phyloP scores from a whole-genome alignment of 371 early-diverging fungal species.

The Mortierella sp. region DNA sequence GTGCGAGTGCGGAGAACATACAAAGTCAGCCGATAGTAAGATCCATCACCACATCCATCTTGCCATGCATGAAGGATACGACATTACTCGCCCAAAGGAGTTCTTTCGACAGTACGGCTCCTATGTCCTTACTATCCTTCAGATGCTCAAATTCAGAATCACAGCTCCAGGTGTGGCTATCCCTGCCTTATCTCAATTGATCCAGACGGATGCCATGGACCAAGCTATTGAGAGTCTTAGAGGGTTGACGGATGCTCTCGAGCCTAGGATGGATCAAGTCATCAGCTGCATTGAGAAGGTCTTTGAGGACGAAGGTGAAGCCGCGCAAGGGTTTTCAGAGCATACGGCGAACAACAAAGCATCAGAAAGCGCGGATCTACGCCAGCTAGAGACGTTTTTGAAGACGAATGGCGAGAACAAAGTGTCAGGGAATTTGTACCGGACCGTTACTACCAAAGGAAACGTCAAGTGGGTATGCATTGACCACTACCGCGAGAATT shows the following conservation, averaged over 20 bases:
- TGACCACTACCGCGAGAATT: conserved; percentile 12
- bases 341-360: neutral
- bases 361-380: conserved; percentile 17
- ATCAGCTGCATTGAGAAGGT: too few species aligned
- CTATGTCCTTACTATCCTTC: conserved; percentile 24
- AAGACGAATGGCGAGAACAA: conserved; percentile 1
- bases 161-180: conserved; percentile 13
- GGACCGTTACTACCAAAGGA: conserved; percentile 9
- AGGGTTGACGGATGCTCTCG: neutral
- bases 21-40: neutral
- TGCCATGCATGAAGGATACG: conserved; percentile 37
- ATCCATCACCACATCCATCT: conserved; percentile 26
- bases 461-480: conserved; percentile 31
- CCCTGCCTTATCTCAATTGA: conserved; percentile 16
- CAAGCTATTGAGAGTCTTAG: neutral
- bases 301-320: neutral
- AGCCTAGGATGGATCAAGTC: too few species aligned
- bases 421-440: conserved; percentile 11
- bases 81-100: conserved; percentile 23
- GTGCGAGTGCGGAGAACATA: conserved; percentile 37
- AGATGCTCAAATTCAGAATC: conserved; percentile 28
- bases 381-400: conserved; percentile 13
- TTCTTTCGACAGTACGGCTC: conserved; percentile 39
- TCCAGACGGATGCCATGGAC: conserved; percentile 8
- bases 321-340: neutral